A percentile compares a stretch with the other conserved stretches of the same genome.
Conservation (phyloP, 768 basidiomycete species). For the Hebeloma cylindrosporum region DNA sequence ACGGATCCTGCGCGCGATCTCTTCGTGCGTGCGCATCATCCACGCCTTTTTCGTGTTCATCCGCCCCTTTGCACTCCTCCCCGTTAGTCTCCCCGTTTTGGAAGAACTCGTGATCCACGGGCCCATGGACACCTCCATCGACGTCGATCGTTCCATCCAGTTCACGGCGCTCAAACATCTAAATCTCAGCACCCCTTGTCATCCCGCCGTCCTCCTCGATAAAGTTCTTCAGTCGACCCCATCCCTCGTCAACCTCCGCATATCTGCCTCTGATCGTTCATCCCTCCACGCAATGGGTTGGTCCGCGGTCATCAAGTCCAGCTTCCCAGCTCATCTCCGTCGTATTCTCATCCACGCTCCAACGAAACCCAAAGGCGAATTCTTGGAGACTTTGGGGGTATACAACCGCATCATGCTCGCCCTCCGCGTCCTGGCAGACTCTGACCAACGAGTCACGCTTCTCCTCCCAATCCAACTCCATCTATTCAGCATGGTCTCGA, state of each 20-base stretch:
- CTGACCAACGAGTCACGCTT: constrained; percentile 11
- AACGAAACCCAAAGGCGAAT: constrained; percentile 15
- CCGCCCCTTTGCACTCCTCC: constrained; percentile 23
- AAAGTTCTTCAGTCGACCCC: constrained; percentile 18
- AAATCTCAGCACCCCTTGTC: constrained; percentile 17
- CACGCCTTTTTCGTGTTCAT: constrained; percentile 25
- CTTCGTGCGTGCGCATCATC: constrained; percentile 16
- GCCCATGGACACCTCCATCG: constrained; percentile 15
- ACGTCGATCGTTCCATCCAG: constrained; percentile 4
- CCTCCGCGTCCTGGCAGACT: constrained; percentile 8
- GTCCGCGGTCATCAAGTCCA: constrained; percentile 3
- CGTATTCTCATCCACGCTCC: constrained; percentile 21
- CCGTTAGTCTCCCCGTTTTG: constrained; percentile 19
- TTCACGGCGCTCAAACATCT: constrained; percentile 19
- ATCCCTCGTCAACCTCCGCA: constrained; percentile 17
- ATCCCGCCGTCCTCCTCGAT: constrained; percentile 16
- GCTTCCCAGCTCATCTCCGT: constrained; percentile 9
- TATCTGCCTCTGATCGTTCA: constrained; percentile 22
- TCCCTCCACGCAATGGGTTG: constrained; percentile 15
- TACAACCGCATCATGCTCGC: constrained; percentile 18
- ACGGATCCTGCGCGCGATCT: constrained; percentile 19
- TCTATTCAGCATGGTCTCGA: constrained; percentile 22
- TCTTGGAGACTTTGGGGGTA: constrained; percentile 3
- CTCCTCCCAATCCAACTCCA: constrained; percentile 18
- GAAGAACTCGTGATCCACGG: constrained; percentile 24